These are phyloP conservation scores for Salix dunnii DNA, from an alignment of 345 rosid genomes.

Conservation along the genomic window DNA sequence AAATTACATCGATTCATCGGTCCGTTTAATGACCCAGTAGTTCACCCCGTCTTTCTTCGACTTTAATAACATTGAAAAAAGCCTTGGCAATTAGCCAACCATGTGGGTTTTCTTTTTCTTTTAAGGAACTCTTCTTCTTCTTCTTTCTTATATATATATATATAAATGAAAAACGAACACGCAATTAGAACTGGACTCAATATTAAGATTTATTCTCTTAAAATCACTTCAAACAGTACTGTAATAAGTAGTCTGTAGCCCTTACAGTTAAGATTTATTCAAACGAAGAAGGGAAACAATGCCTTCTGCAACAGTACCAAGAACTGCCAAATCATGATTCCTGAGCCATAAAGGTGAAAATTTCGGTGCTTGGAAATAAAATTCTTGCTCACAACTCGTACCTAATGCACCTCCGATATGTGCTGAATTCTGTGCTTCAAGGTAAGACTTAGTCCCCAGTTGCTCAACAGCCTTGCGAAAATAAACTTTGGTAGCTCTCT, in stretches of 20 bases:
- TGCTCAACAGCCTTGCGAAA: neutral
- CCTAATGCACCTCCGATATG: constrained; percentile 1
- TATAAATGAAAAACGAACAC: too few species aligned
- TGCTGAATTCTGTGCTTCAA: constrained; percentile 1
- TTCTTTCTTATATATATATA: too few species aligned
- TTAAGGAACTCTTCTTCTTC: too few species aligned
- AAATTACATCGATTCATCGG: too few species aligned
- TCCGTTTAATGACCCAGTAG: too few species aligned
- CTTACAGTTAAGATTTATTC: neutral
- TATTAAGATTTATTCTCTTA: neutral
- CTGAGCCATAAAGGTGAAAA: neutral
- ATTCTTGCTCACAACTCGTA: constrained; percentile 3
- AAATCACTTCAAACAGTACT: neutral
- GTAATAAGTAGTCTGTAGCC: neutral
- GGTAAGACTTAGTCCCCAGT: neutral
- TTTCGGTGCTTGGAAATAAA: constrained; percentile 1
- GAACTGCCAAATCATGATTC: constrained; percentile 3
- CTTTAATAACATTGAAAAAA: too few species aligned
- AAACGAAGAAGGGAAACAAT: constrained; percentile 7
- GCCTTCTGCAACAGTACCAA: constrained; percentile 6
- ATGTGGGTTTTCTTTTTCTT: too few species aligned
- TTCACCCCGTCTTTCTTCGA: too few species aligned
- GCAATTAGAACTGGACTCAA: too few species aligned
- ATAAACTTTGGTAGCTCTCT: neutral
- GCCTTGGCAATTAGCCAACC: too few species aligned